Evolutionary conservation across 2,329 filamentous ascomycete species (phyloP), one percentile per base, ranked within the genome.

Genomic region (Alternaria brassicicola): DNA sequence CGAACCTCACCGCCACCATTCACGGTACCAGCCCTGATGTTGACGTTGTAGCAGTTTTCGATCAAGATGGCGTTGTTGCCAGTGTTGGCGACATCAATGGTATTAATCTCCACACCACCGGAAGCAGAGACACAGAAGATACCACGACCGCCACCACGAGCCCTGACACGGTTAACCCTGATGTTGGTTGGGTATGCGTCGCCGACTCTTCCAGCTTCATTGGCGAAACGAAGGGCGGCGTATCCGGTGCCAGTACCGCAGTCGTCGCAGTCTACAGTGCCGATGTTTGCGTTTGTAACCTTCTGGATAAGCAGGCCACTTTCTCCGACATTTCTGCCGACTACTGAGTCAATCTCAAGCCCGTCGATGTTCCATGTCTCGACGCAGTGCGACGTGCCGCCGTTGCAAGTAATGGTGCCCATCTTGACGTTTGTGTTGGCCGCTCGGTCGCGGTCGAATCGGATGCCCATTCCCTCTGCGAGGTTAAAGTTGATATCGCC

Each of bases 291-390:
- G 57, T 86, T 85, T 5, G 73, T 80, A 0, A 83, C 83, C 38
- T 78, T 80, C 54, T 87, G 84, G 28, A 87, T 71, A 15, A 87
- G 77, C n/a, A 87, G 63, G 0, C 84, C 85, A n/a, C 75, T 84
- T 71, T 87, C 84, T 39, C 83, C 84, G 2, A 84, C 81, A 57
- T 86, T 75, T 8, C 76, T 76, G 1, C 84, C 85, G 33, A 86
- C 81, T 39, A 87, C 84, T 17, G 77, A 73, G 63, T 79, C 78
- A 64, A 87, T 83, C 1, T 70, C 77, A 2, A 87, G 78, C 10
- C 82, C 81, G 61, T 86, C 80, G 39, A 86, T 86, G 70, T 86
- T 86, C 83, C 84, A 86, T 0, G 82, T 84, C 73, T 87, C 85
- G 31, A 87, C 83, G 3, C 83, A 84, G 66, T 87, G 85, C 66